Percentiles rank a stretch among this genome's conserved stretches.
Conservation (phyloP, 192 early-diverging fungal species). For the Gryganskiella cystojenkinii region DNA sequence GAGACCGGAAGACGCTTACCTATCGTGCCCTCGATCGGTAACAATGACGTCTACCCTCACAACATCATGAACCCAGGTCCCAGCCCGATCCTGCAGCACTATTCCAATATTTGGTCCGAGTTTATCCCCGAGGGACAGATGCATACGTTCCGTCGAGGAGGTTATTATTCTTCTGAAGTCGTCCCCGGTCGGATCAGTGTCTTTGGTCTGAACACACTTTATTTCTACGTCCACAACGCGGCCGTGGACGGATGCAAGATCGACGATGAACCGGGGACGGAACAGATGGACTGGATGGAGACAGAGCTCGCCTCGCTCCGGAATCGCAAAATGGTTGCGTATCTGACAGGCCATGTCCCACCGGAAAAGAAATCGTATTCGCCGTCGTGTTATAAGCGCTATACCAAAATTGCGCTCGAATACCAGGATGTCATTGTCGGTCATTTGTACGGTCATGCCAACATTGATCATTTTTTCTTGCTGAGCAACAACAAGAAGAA, state of each 20-base stretch:
- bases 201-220: slow-evolving; percentile 68
- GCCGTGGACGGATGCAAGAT: slow-evolving; percentile 65
- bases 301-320: slow-evolving; percentile 52
- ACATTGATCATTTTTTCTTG: slow-evolving; percentile 66
- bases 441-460: slow-evolving; percentile 70
- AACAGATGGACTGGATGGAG: slow-evolving; percentile 65
- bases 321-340: slow-evolving; percentile 46
- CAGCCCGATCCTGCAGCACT: slow-evolving; percentile 50
- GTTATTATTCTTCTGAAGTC: slow-evolving; percentile 65
- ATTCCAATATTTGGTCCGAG: slow-evolving; percentile 61
- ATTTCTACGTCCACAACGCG: slow-evolving; percentile 62
- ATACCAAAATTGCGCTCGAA: slow-evolving; percentile 58
- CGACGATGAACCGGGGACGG: slow-evolving; percentile 57
- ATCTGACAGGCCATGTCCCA: slow-evolving; percentile 63
- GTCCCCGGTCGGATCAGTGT: slow-evolving; percentile 56
- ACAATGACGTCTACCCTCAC: slow-evolving; percentile 78
- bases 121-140: slow-evolving; percentile 65
- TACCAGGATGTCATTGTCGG: slow-evolving; percentile 55
- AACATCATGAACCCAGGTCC: slow-evolving; percentile 65
- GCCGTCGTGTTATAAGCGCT: slow-evolving; percentile 58
- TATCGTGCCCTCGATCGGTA: slow-evolving; percentile 67
- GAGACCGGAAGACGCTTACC: slow-evolving; percentile 26
- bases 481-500: slow-evolving; percentile 33
- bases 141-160: slow-evolving; percentile 61
- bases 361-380: slow-evolving; percentile 63